Evolutionary conservation across 2,329 filamentous ascomycete species (phyloP).

Genomic region (Trichoderma simmonsii): DNA sequence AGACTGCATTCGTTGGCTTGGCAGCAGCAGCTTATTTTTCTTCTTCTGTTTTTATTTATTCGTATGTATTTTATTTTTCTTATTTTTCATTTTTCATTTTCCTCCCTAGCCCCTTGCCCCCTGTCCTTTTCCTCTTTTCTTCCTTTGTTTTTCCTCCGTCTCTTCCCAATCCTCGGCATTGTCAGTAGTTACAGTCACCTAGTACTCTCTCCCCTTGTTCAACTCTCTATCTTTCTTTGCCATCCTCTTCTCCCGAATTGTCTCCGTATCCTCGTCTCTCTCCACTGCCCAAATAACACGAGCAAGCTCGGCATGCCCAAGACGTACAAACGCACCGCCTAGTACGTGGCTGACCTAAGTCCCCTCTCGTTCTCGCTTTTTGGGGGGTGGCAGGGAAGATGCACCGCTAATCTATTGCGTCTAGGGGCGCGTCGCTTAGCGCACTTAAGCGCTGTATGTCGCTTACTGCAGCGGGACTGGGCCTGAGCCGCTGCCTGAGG

Average conservation of each 20-base stretch:
- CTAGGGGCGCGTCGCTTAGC: constrained; percentile 19
- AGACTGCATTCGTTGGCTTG: not conserved
- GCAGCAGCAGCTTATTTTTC: not conserved
- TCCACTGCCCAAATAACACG: not conserved
- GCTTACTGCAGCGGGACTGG: constrained; percentile 11
- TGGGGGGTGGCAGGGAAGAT: not conserved
- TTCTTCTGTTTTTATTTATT: not conserved
- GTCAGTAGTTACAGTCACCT: not conserved
- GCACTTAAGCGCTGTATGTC: constrained; percentile 18
- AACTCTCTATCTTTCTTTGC: not conserved
- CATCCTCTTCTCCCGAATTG: not conserved
- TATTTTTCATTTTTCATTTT: not conserved
- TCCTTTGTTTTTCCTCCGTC: not conserved
- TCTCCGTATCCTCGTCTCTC: not conserved
- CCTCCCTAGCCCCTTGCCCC: not conserved
- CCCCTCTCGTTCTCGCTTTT: not conserved
- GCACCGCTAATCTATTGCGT: constrained; percentile 6
- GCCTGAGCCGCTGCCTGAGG: not conserved
- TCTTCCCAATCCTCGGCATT: not conserved
- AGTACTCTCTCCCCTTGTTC: too few species aligned
- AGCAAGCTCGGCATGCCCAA: not conserved
- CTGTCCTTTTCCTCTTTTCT: not conserved
- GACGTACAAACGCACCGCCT: not conserved
- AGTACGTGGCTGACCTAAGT: not conserved
- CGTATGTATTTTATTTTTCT: not conserved